Evolutionary conservation across 495 filamentous ascomycete genomes (phyloP).

Genomic region (Talaromyces stipitatus): DNA sequence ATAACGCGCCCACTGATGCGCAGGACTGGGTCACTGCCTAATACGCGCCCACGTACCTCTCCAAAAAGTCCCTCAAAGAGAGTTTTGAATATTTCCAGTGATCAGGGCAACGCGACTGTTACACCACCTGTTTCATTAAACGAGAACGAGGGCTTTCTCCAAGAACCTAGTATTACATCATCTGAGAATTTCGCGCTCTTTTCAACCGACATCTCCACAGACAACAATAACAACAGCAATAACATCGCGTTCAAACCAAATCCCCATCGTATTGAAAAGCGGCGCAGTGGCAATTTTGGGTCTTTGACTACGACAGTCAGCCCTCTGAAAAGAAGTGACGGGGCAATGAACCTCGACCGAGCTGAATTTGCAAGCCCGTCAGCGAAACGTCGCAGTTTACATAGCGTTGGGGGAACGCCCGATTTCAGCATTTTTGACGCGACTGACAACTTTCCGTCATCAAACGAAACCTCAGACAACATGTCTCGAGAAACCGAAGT

Average conservation of each 20-base stretch:
- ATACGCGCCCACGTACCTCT: slow-evolving; percentile 46
- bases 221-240: not conserved
- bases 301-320: slow-evolving; percentile 58
- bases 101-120: slow-evolving; percentile 61
- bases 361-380: slow-evolving; percentile 71
- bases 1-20: slow-evolving; percentile 40
- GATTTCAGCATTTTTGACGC: slow-evolving; percentile 66
- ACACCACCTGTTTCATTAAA: slow-evolving; percentile 23
- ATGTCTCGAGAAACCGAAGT: slow-evolving; percentile 16
- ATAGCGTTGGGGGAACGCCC: slow-evolving; percentile 51
- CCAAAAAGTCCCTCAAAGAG: slow-evolving; percentile 71
- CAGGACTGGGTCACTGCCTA: slow-evolving; percentile 38
- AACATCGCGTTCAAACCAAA: slow-evolving; percentile 5
- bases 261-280: slow-evolving; percentile 31
- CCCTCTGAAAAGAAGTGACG: slow-evolving; percentile 87
- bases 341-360: slow-evolving; percentile 78
- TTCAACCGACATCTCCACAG: slow-evolving; percentile 16
- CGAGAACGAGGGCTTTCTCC: slow-evolving; percentile 55
- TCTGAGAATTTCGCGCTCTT: not conserved
- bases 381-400: slow-evolving; percentile 78
- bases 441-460: slow-evolving; percentile 15
- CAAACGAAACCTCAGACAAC: slow-evolving; percentile 3
- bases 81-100: slow-evolving; percentile 59
- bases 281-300: slow-evolving; percentile 38
- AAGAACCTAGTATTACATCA: slow-evolving; percentile 24